These are phyloP conservation scores for Leucaena leucocephala DNA, from an alignment of 306 rosid species.

Conservation along the genomic window DNA sequence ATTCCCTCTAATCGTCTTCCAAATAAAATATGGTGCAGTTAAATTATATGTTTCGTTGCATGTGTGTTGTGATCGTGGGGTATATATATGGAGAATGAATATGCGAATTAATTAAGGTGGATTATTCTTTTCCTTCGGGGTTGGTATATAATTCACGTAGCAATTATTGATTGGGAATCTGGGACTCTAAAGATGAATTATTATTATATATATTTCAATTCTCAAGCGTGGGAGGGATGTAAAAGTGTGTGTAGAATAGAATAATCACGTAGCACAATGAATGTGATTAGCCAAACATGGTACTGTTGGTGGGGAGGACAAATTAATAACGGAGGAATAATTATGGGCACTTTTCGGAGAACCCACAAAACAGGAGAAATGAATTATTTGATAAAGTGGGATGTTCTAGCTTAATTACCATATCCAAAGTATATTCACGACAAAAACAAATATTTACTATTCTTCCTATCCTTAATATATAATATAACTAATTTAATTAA, in stretches of 20 bases:
- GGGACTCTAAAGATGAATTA: background rate
- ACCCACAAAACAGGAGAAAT: background rate
- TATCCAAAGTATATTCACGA: background rate
- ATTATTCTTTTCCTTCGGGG: background rate
- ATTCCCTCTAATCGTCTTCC: slow-evolving; percentile 11
- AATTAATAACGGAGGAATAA: background rate
- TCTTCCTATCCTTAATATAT: no score
- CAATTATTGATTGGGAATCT: background rate
- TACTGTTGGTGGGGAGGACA: background rate
- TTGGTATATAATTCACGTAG: background rate
- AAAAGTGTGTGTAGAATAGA: background rate
- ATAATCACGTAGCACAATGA: background rate
- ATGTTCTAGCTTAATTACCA: background rate
- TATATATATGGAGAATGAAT: slow-evolving; percentile 25
- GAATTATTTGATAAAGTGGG: background rate
- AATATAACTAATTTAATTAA: no score
- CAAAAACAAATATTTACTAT: background rate
- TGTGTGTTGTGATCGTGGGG: background rate
- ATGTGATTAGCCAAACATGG: slow-evolving; percentile 1
- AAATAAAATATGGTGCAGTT: slow-evolving; percentile 7
- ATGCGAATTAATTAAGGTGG: background rate
- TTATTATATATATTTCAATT: background rate
- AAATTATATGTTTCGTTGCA: slow-evolving; percentile 5
- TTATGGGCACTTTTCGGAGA: background rate
- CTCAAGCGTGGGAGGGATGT: background rate